Conservation (phyloP, 805 yeast species). For the Metschnikowia amazonensis region DNA sequence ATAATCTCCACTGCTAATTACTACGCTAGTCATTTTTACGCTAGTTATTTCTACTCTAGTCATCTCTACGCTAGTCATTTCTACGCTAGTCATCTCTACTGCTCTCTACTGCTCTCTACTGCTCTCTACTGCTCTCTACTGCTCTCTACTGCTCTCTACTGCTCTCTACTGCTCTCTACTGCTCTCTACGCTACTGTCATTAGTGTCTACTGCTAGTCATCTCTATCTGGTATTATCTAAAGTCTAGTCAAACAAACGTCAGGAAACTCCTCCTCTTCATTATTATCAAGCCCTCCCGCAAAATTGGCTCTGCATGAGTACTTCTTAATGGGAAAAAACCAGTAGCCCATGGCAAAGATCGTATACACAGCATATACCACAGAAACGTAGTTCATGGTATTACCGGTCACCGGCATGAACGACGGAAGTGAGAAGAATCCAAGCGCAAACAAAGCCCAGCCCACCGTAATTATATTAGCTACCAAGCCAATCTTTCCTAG, state of each 20-base stretch:
- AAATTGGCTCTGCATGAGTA: conserved; percentile 37
- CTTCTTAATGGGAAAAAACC: conserved; percentile 41
- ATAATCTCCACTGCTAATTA: too few relatives aligned
- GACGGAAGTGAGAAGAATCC: conserved; percentile 40
- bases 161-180: background rate
- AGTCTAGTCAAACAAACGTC: conserved; percentile 33
- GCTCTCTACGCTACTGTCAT: background rate
- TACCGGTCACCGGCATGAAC: conserved; percentile 26
- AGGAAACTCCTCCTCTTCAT: conserved; percentile 43
- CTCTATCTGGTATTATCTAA: conserved; percentile 4
- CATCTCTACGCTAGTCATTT: too few relatives aligned
- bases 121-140: too few relatives aligned
- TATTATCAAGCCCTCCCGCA: conserved; percentile 40
- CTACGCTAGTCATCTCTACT: too few relatives aligned
- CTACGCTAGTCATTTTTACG: too few relatives aligned
- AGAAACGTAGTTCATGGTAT: conserved; percentile 28
- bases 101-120: too few relatives aligned
- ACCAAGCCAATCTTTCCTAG: conserved; percentile 35
- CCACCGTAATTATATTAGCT: conserved; percentile 30
- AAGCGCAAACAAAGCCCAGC: conserved; percentile 36
- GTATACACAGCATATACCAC: conserved; percentile 30
- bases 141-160: too few relatives aligned
- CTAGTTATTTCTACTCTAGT: too few relatives aligned
- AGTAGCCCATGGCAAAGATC: conserved; percentile 34
- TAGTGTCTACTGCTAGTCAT: too few relatives aligned